Evolutionary conservation across 805 yeast species (phyloP).

Genomic region (baker's yeast (Saccharomyces cerevisiae)): DNA sequence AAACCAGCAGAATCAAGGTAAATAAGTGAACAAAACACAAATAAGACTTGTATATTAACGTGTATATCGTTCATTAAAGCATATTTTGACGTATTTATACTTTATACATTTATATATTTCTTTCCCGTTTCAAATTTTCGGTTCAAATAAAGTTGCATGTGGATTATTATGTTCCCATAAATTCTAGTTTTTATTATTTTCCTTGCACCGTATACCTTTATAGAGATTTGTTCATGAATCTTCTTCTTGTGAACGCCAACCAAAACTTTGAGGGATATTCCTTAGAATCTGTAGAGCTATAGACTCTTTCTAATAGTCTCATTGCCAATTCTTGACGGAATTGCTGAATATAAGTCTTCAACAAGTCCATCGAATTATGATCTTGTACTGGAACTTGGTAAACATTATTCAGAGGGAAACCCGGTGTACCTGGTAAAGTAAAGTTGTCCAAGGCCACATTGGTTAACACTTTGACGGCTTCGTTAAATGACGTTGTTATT

Average conservation of each 20-base stretch:
- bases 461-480: constrained; percentile 62
- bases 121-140: not conserved
- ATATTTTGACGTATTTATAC: not conserved
- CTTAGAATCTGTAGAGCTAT: constrained; percentile 41
- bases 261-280: constrained; percentile 78
- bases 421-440: constrained; percentile 89
- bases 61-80: not conserved
- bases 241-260: constrained; percentile 91
- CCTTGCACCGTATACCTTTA: too few relatives aligned
- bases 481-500: constrained; percentile 41
- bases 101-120: not conserved
- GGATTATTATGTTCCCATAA: too few relatives aligned
- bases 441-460: constrained; percentile 83
- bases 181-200: too few relatives aligned
- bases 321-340: constrained; percentile 89
- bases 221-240: constrained; percentile 78
- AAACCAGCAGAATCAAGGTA: constrained; percentile 4
- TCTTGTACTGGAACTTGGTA: constrained; percentile 65
- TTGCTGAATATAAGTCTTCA: constrained; percentile 77
- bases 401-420: constrained; percentile 78
- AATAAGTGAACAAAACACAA: constrained; percentile 1
- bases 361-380: constrained; percentile 66
- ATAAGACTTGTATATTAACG: not conserved
- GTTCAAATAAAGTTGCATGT: too few relatives aligned
- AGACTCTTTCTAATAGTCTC: constrained; percentile 68